Evolutionary conservation across 768 basidiomycete genomes (phyloP), one percentile per base, ranked within the genome.

Genomic region (Pleurotus eryngii): DNA sequence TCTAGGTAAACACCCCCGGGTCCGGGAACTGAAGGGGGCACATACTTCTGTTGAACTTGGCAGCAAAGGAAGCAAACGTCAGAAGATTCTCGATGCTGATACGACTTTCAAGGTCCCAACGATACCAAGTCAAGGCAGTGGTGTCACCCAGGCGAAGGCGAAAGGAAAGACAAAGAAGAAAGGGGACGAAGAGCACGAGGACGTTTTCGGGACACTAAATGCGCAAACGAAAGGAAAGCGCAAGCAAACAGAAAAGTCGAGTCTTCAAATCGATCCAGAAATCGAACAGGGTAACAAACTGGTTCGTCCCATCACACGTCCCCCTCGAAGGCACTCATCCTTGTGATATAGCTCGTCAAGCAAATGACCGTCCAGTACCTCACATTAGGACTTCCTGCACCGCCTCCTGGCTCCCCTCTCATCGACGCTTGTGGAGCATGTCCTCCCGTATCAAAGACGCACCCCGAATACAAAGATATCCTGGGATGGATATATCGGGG

Each of bases 281-380:
- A 60, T 60, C 22, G 61, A 73, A 56, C 4, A 89, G 88, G 65
- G 89, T 85, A 68, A 77, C 76, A 59, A 87, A 88, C 60, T 63
- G 78, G 68, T 14, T 56, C 42, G 30, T 55, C 40, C 51, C 42
- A 24, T 42, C 11, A 18, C 7, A 15, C 24, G 15, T 48, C 18
- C n/a, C 48, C 47, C 18, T 11, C 49, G 14, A 3, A 5, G 12
- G 37, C 48, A 8, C 9, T 48, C 18, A 40, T 40, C 27, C 47
- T 46, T 35, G 17, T 30, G 49, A 35, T 56, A 5, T 58, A 83
- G 81, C 68, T 70, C 45, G 76, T 83, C 61, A 82, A 80, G 63
- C 74, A 73, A 50, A 67, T 68, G 0, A 65, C 77, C 3, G 70
- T 78, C 12, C 74, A 76, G 46, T 68, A 76, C 39, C 68, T 82